These are phyloP conservation scores for Aegilops speltoides DNA, from an alignment of 176 grass and related monocot species.

Conservation along the genomic window DNA sequence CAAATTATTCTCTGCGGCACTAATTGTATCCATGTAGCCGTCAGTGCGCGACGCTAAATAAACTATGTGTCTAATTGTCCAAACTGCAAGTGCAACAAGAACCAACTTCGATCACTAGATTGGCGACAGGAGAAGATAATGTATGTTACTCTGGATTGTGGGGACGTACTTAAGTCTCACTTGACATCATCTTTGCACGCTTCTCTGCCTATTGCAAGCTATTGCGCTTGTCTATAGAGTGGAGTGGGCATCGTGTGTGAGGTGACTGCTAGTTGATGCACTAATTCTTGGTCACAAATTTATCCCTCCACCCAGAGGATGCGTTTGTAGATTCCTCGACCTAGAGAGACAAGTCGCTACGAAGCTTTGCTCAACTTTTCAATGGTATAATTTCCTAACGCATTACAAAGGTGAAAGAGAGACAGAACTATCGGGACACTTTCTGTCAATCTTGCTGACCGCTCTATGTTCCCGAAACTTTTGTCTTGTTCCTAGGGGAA, in stretches of 20 bases:
- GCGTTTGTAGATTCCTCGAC: conserved; percentile 5
- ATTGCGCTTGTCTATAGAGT: background rate
- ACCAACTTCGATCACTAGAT: conserved; percentile 10
- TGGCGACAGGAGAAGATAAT: background rate
- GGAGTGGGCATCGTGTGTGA: background rate
- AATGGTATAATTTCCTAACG: background rate
- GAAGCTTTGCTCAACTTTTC: background rate
- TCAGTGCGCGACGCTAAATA: no score
- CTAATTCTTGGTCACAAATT: background rate
- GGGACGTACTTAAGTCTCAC: background rate
- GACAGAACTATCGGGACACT: background rate
- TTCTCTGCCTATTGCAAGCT: background rate
- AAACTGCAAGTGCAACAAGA: background rate
- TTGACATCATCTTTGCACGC: conserved; percentile 18
- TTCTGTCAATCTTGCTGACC: background rate
- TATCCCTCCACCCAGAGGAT: background rate
- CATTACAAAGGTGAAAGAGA: background rate
- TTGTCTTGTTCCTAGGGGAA: background rate
- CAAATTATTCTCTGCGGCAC: conserved; percentile 38
- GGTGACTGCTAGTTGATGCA: background rate
- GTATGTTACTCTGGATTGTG: background rate
- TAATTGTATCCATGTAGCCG: background rate
- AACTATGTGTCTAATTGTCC: background rate
- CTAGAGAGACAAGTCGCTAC: background rate
- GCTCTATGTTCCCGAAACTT: background rate